Evolutionary conservation across 2,329 filamentous ascomycete species (phyloP).

Genomic region (Coniochaeta hoffmannii): DNA sequence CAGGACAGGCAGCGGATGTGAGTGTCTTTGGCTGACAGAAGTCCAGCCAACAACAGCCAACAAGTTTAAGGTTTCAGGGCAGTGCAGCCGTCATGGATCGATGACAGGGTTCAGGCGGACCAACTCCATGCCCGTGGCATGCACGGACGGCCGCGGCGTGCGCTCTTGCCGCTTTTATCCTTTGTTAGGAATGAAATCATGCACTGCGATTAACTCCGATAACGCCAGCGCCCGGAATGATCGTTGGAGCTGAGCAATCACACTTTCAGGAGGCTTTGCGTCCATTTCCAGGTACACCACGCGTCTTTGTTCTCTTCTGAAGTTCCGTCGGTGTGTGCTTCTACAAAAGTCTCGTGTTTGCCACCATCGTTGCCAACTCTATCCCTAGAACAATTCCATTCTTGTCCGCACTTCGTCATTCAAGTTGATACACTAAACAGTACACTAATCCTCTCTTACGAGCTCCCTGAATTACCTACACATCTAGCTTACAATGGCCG

Average conservation of each 20-base stretch:
- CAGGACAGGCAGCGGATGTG: too few relatives aligned
- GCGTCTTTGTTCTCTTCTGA: background rate
- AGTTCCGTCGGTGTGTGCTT: background rate
- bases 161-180: background rate
- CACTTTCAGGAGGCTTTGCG: too few relatives aligned
- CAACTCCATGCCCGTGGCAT: background rate
- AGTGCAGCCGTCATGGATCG: background rate
- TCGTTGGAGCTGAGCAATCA: too few relatives aligned
- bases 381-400: background rate
- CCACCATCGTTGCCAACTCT: background rate
- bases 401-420: background rate
- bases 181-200: too few relatives aligned
- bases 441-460: background rate
- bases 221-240: too few relatives aligned
- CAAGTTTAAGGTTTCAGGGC: background rate
- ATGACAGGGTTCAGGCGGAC: background rate
- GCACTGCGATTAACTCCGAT: background rate
- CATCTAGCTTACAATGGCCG: slow-evolving; percentile 29
- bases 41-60: too few relatives aligned
- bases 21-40: too few relatives aligned
- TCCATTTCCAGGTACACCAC: too few relatives aligned
- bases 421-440: background rate
- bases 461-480: background rate
- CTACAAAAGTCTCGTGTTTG: background rate
- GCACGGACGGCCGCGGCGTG: background rate